Evolutionary conservation across 2,329 filamentous ascomycete species (phyloP), one percentile per base, ranked within the genome.

Genomic region (Trichoderma semiorbis): DNA sequence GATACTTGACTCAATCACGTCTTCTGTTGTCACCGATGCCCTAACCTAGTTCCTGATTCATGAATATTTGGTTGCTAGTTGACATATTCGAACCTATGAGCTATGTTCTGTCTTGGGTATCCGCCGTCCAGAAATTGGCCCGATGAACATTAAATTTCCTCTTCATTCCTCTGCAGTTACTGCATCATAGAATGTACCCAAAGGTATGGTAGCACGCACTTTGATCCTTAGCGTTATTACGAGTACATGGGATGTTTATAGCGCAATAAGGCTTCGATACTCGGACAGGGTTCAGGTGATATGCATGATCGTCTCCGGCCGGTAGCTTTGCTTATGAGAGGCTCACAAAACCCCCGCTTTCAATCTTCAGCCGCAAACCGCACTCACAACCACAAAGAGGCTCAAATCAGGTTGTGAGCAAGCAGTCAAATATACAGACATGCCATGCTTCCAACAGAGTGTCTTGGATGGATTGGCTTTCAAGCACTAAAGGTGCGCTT

Each of bases 401-500:
- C 1, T 21, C 10, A 8, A 2, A n/a, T n/a, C n/a, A n/a, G n/a
- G 24, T 10, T 18, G n/a, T 8, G 18, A 60, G 14, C 21, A 26
- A 10, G 14, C 12, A 18, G 7, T 11, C 16, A 24, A 16, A 28
- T 4, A 53, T 1, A 11, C 6, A 63, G 16, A 53, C n/a, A 55
- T 53, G 43, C 68, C 28, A 70, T 70, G 68, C 68, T 70, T 14
- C 68, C 68, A 28, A 70, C 68, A 0, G 57, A 70, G 21, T 70
- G 43, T 6, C 57, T 70, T 63, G 58, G 36, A 30, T 70, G 68
- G 68, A 63, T 62, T 16, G 55, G 58, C n/a, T 70, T 70, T 7
- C 68, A 70, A 39, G 68, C 55, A 53, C 47, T 70, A 3, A 70
- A 70, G 26, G 68, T 70, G 43, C 68, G 68, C 18, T 18, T 70